Percentiles rank a stretch among this genome's conserved stretches.
These are phyloP conservation scores for Neocucurbitaria cava DNA, from an alignment of 2,329 filamentous ascomycete species.

Conservation along the genomic window DNA sequence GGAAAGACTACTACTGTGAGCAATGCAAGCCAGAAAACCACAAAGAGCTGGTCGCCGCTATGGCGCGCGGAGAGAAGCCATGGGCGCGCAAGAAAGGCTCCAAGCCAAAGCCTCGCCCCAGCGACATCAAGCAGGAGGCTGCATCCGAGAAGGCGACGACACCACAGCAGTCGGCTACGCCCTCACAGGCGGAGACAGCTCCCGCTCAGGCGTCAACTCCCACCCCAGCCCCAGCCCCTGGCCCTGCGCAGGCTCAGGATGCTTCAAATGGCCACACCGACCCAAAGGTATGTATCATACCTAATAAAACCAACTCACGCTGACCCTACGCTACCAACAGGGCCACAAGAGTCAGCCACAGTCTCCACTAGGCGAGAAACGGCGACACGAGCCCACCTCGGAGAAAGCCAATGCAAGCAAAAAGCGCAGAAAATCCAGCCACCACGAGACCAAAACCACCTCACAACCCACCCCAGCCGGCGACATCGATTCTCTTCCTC, in stretches of 20 bases:
- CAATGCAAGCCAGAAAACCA: conserved; percentile 85
- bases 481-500: conserved; percentile 57
- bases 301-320: conserved; percentile 5
- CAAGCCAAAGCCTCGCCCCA: conserved; percentile 67
- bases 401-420: conserved; percentile 42
- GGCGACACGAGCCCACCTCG: conserved; percentile 40
- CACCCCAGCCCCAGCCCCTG: conserved; percentile 16
- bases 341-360: conserved; percentile 39
- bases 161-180: conserved; percentile 23
- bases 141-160: conserved; percentile 47
- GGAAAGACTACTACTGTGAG: conserved; percentile 80
- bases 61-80: conserved; percentile 80
- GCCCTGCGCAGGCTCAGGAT: conserved; percentile 18
- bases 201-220: conserved; percentile 18
- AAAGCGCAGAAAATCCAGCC: conserved; percentile 48
- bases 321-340: conserved; percentile 19
- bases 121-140: conserved; percentile 64
- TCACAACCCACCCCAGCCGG: conserved; percentile 11
- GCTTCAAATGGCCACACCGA: conserved; percentile 33
- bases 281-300: conserved; percentile 26
- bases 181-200: conserved; percentile 18
- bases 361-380: conserved; percentile 47
- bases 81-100: conserved; percentile 72
- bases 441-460: conserved; percentile 33
- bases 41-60: conserved; percentile 77